A percentile compares a stretch with the other conserved stretches of the same genome.
These are phyloP conservation scores for Fusarium austroafricanum DNA, from an alignment of 2,329 filamentous ascomycete species.

Conservation along the genomic window DNA sequence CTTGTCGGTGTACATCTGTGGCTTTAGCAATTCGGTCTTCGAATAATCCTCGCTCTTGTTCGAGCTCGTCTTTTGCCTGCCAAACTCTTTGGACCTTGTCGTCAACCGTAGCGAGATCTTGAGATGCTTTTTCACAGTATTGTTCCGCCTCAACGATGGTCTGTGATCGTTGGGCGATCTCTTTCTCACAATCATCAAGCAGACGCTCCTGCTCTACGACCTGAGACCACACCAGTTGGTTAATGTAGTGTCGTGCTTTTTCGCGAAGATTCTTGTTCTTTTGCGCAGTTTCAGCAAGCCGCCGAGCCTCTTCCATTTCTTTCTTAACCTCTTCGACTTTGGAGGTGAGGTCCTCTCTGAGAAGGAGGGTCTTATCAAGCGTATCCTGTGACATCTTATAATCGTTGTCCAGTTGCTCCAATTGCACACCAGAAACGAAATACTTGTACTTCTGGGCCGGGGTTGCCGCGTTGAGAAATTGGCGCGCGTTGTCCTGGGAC, in stretches of 20 bases:
- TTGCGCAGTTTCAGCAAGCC: constrained; percentile 72
- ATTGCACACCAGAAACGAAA: constrained; percentile 92
- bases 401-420: constrained; percentile 91
- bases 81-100: constrained; percentile 56
- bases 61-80: constrained; percentile 55
- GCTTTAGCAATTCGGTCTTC: constrained; percentile 58
- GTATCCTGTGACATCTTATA: constrained; percentile 86
- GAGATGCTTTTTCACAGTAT: constrained; percentile 58
- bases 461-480: constrained; percentile 89
- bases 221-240: constrained; percentile 87
- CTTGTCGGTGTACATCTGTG: constrained; percentile 64
- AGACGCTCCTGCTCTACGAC: constrained; percentile 79
- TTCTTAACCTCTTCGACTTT: constrained; percentile 53
- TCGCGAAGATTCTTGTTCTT: constrained; percentile 74
- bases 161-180: constrained; percentile 43
- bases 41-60: constrained; percentile 60
- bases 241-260: constrained; percentile 67
- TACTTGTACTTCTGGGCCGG: constrained; percentile 93
- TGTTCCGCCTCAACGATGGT: constrained; percentile 46
- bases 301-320: constrained; percentile 68
- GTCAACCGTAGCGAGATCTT: constrained; percentile 60
- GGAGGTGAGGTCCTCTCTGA: constrained; percentile 52
- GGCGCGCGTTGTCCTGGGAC: constrained; percentile 93
- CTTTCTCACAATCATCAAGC: constrained; percentile 52
- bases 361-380: constrained; percentile 70